A percentile compares a stretch with the other conserved stretches of the same genome.
phyloP scores from a whole-genome alignment of 257 asterid species.

The Nicotiana sylvestris region DNA sequence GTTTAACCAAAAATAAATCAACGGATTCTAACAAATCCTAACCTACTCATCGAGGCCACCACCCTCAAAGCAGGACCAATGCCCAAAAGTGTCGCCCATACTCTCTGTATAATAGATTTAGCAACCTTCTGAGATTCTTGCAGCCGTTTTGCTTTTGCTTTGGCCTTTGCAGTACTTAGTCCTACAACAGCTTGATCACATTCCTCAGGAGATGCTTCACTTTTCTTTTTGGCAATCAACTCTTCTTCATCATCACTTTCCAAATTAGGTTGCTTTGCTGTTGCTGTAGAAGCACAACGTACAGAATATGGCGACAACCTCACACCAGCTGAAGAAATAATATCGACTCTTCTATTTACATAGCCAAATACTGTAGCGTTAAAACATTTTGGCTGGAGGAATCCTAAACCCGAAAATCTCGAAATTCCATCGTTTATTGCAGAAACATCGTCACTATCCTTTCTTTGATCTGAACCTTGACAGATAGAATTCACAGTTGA shows the following conservation, averaged over 20 bases:
- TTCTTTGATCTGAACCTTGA: constrained; percentile 24
- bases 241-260: constrained; percentile 61
- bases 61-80: constrained; percentile 76
- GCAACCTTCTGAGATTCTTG: constrained; percentile 53
- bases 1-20: constrained; percentile 5
- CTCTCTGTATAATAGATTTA: constrained; percentile 42
- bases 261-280: constrained; percentile 56
- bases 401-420: constrained; percentile 30
- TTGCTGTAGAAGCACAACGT: constrained; percentile 61
- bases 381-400: constrained; percentile 27
- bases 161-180: constrained; percentile 79
- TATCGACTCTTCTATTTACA: constrained; percentile 34
- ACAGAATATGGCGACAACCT: constrained; percentile 39
- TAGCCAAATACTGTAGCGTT: constrained; percentile 25
- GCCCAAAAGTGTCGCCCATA: constrained; percentile 61
- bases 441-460: constrained; percentile 27
- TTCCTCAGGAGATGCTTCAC: constrained; percentile 88
- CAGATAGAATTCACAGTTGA: constrained; percentile 29
- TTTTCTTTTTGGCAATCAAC: constrained; percentile 48
- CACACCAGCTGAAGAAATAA: constrained; percentile 28
- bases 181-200: constrained; percentile 92
- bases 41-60: constrained; percentile 90
- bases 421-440: constrained; percentile 22
- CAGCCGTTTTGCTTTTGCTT: constrained; percentile 68
- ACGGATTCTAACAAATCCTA: constrained; percentile 9